These are phyloP conservation scores for Bipolaris oryzae DNA, from an alignment of 2,329 filamentous ascomycete species.

Conservation along the genomic window DNA sequence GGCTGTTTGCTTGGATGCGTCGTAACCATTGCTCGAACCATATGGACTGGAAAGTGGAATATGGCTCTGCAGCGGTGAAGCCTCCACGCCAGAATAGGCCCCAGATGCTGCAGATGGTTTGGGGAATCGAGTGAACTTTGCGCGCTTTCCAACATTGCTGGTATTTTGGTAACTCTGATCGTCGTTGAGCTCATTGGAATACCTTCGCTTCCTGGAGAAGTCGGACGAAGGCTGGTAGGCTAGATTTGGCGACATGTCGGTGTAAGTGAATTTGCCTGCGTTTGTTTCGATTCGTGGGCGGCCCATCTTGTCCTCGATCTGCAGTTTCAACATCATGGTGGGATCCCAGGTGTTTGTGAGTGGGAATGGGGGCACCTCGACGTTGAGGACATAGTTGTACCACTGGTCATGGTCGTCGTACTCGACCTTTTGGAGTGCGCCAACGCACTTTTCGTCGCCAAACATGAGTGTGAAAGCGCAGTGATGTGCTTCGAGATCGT, in stretches of 20 bases:
- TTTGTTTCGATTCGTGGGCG: slow-evolving; percentile 58
- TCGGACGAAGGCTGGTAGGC: slow-evolving; percentile 40
- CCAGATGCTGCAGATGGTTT: slow-evolving; percentile 41
- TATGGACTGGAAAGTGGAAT: slow-evolving; percentile 45
- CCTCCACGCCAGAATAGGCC: slow-evolving; percentile 42
- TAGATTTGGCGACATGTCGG: slow-evolving; percentile 51
- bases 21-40: slow-evolving; percentile 48
- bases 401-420: slow-evolving; percentile 63
- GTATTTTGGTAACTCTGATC: slow-evolving; percentile 34
- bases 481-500: slow-evolving; percentile 70
- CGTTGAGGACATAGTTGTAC: slow-evolving; percentile 73
- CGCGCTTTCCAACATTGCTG: slow-evolving; percentile 44
- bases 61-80: slow-evolving; percentile 48
- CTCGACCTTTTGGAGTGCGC: slow-evolving; percentile 67
- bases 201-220: slow-evolving; percentile 41
- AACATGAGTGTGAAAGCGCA: slow-evolving; percentile 70
- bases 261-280: slow-evolving; percentile 68
- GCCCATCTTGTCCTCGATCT: slow-evolving; percentile 64
- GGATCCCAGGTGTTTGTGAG: slow-evolving; percentile 62
- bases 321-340: slow-evolving; percentile 64
- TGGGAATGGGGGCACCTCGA: slow-evolving; percentile 72
- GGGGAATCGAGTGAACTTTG: slow-evolving; percentile 45
- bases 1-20: slow-evolving; percentile 40
- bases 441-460: slow-evolving; percentile 74
- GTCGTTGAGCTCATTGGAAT: slow-evolving; percentile 39